Conservation (phyloP, 2,329 filamentous ascomycete species). For the Trichophyton equinum region DNA sequence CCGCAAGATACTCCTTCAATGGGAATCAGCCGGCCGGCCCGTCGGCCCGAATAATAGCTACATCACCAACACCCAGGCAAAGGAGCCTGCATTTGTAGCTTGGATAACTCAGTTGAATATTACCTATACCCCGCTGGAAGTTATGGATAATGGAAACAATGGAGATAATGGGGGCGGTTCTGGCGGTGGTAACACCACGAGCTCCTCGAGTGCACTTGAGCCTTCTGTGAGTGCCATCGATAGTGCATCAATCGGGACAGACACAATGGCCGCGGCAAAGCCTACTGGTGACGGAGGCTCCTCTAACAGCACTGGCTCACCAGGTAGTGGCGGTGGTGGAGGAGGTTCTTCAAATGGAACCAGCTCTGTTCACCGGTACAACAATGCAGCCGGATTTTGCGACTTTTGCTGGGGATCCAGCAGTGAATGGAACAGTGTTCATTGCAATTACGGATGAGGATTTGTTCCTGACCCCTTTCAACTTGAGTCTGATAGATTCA, state of each 20-base stretch:
- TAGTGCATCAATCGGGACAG: background rate
- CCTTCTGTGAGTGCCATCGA: background rate
- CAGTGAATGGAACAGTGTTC: constrained; percentile 68
- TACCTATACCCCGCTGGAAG: constrained; percentile 51
- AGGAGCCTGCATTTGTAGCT: constrained; percentile 51
- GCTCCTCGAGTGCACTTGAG: background rate
- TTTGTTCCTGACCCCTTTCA: constrained; percentile 61
- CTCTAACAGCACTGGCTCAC: constrained; percentile 1
- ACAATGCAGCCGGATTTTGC: constrained; percentile 51
- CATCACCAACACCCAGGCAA: constrained; percentile 49
- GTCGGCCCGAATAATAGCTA: constrained; percentile 77
- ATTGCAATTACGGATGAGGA: constrained; percentile 60
- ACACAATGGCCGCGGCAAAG: background rate
- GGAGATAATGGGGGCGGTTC: background rate
- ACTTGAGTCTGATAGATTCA: constrained; percentile 59
- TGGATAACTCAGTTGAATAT: constrained; percentile 69
- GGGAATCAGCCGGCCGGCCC: constrained; percentile 56
- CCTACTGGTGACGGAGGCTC: background rate
- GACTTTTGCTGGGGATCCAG: constrained; percentile 55
- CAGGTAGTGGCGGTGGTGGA: background rate
- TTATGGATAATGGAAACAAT: constrained; percentile 41
- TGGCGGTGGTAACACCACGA: background rate
- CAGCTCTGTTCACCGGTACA: background rate
- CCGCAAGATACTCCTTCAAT: constrained; percentile 55
- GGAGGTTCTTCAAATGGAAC: background rate